Evolutionary conservation across 129 eudicot species (phyloP).

Genomic region (Glebionis coronaria): DNA sequence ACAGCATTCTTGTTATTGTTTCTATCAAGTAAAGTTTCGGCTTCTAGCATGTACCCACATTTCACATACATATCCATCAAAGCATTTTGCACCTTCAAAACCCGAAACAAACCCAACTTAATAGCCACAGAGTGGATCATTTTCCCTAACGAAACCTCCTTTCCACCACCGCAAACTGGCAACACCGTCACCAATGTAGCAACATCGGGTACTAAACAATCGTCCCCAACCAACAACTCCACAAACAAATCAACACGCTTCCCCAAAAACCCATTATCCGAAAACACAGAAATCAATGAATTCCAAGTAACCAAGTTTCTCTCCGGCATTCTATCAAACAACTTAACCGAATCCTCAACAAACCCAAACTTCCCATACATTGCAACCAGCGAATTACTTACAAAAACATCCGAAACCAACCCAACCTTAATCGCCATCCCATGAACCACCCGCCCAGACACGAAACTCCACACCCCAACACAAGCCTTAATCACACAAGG

Average conservation of each 20-base stretch:
- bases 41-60: slow-evolving; percentile 42
- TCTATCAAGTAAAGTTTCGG: slow-evolving; percentile 33
- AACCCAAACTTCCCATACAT: slow-evolving; percentile 45
- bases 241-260: slow-evolving; percentile 37
- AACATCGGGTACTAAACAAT: slow-evolving; percentile 41
- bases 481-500: slow-evolving; percentile 70
- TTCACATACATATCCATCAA: slow-evolving; percentile 65
- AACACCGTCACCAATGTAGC: slow-evolving; percentile 51
- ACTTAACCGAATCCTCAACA: slow-evolving; percentile 40
- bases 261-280: slow-evolving; percentile 28
- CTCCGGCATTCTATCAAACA: slow-evolving; percentile 44
- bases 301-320: slow-evolving; percentile 66
- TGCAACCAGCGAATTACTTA: slow-evolving; percentile 48
- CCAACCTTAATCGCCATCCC: slow-evolving; percentile 52
- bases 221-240: slow-evolving; percentile 28
- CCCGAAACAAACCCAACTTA: slow-evolving; percentile 44
- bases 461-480: slow-evolving; percentile 30
- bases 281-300: slow-evolving; percentile 37
- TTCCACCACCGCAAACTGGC: slow-evolving; percentile 44
- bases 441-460: slow-evolving; percentile 40
- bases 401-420: slow-evolving; percentile 48
- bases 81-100: slow-evolving; percentile 50
- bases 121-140: slow-evolving; percentile 43
- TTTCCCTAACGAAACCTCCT: slow-evolving; percentile 35
- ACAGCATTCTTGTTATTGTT: slow-evolving; percentile 47